These are phyloP conservation scores for Globisporangium nodosum DNA, from an alignment of 352 stramenopile genomes.

Conservation along the genomic window DNA sequence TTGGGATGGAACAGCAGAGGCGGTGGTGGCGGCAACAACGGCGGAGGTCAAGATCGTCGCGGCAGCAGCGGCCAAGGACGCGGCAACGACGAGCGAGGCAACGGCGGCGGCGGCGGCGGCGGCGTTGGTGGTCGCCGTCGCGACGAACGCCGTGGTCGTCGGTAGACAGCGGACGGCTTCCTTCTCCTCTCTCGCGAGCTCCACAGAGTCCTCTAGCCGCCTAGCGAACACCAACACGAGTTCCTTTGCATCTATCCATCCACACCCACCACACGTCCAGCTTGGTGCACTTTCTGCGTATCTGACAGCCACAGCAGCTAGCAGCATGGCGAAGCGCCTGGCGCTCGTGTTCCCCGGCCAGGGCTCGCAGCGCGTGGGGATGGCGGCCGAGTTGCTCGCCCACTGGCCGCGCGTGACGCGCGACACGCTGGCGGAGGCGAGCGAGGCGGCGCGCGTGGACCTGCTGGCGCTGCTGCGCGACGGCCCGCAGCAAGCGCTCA, in stretches of 20 bases:
- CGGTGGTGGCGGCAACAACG: background rate
- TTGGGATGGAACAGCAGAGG: conserved; percentile 1
- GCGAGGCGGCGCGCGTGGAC: conserved; percentile 60
- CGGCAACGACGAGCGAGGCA: conserved; percentile 5
- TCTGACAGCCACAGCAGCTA: conserved; percentile 5
- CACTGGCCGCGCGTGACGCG: conserved; percentile 53
- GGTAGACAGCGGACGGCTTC: conserved; percentile 18
- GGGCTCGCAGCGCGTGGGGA: conserved; percentile 76
- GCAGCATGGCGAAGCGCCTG: conserved; percentile 21
- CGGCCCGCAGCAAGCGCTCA: conserved; percentile 55
- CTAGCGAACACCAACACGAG: background rate
- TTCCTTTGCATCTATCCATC: background rate
- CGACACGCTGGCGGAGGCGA: conserved; percentile 71
- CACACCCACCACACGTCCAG: background rate
- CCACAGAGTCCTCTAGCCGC: background rate
- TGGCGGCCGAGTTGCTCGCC: conserved; percentile 68
- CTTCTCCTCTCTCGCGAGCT: background rate
- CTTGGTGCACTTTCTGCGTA: background rate
- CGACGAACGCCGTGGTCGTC: conserved; percentile 25
- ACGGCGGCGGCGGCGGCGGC: conserved; percentile 17
- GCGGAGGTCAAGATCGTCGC: conserved; percentile 1
- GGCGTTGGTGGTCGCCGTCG: conserved; percentile 21
- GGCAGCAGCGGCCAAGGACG: conserved; percentile 8
- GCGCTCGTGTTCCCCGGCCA: conserved; percentile 83
- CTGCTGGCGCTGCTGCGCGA: conserved; percentile 54